Evolutionary conservation across 2,329 filamentous ascomycete genomes (phyloP), one percentile per base, ranked within the genome.

Genomic region (Xylaria sp.): DNA sequence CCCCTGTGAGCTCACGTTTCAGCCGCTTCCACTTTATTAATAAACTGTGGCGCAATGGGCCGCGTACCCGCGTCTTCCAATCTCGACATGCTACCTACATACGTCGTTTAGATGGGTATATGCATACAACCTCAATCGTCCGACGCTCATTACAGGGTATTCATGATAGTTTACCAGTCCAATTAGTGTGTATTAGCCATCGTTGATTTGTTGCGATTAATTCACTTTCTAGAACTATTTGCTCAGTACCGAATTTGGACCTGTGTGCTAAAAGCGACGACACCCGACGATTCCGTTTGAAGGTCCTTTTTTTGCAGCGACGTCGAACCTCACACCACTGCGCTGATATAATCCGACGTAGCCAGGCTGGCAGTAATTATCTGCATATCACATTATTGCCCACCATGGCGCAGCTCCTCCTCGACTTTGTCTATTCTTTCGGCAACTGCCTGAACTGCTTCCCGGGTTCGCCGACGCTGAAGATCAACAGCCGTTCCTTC

Each of bases 401-500:
- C 61, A 66, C 60, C 68, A 93, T 93, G 90, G 85, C 90, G 69
- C 88, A 92, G 73, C 88, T 95, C 70, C 79, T 97, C 57, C 84
- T 93, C 62, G 94, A 97, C 72, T 80, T 96, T 34, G 78, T 97
- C 63, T 96, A 94, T 74, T 95, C 92, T 56, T 83, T 99, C 58
- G 92, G 91, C 60, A 95, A 92, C 76, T 97, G 93, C 80, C 87
- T 97, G 75, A 93, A 89, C 74, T 99, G 94, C 79, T 97, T 99
- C 71, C 93, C 94, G 13, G 90, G 90, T 65, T 93, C 91, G 61
- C 93, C 94, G 53, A 91, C 93, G 52, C 84, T 99, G 64, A 96
- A 94, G 76, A 94, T 99, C 78, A 97, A 97, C 75, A 89, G 83
- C 69, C 87, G 92, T 58, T 94, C 87, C 76, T 97, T 97, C 82